Percentiles rank a stretch among this genome's conserved stretches.
Evolutionary conservation across 345 rosid species (phyloP).

Genomic region (Luvunga scandens): DNA sequence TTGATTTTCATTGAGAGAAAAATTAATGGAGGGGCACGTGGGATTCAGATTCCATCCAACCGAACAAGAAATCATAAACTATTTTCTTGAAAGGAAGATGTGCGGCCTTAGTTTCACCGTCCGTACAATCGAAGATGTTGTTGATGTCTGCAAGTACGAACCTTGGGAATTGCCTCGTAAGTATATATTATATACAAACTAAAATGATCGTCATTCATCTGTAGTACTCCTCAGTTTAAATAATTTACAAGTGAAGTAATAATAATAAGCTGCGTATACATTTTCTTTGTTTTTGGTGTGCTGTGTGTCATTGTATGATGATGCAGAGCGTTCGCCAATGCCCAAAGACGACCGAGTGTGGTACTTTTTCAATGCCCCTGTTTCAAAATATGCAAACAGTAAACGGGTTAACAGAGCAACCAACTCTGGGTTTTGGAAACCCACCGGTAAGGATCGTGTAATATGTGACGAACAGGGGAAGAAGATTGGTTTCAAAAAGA

Average conservation of each 20-base stretch:
- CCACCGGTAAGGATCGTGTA: background rate
- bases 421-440: background rate
- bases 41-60: constrained; percentile 13
- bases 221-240: no score
- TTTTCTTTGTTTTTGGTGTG: no score
- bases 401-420: background rate
- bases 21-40: background rate
- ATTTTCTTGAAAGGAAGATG: constrained; percentile 1
- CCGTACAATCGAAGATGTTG: background rate
- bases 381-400: background rate
- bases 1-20: background rate
- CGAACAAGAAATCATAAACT: background rate
- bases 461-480: background rate
- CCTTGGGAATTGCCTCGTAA: constrained; percentile 33
- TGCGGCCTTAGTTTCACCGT: background rate
- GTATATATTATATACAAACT: background rate
- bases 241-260: no score
- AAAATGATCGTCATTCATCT: no score
- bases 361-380: constrained; percentile 13
- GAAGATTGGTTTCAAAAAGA: background rate
- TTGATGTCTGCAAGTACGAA: background rate
- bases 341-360: background rate
- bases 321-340: background rate
- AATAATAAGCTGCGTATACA: no score
- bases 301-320: background rate